Percentiles rank a stretch among this genome's conserved stretches.
phyloP scores from a whole-genome alignment of 768 basidiomycete species.

The Trametes elegans region DNA sequence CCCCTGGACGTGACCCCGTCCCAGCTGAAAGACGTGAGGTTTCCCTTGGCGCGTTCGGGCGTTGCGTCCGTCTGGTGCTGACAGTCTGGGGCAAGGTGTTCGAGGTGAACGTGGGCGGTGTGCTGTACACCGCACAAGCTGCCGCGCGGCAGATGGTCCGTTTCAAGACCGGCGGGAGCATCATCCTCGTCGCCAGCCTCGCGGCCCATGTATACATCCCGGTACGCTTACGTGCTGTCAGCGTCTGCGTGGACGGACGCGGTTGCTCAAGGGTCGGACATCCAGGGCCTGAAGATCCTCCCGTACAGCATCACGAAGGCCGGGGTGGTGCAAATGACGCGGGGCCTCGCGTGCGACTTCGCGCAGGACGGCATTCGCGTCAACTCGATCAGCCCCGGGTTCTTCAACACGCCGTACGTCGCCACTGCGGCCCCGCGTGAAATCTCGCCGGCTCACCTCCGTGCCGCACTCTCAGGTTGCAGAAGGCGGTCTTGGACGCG shows the following conservation, averaged over 20 bases:
- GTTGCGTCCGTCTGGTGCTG: too few relatives aligned
- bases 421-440: too few relatives aligned
- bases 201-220: not conserved
- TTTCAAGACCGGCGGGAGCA: conserved; percentile 35
- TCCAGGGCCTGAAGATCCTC: conserved; percentile 48
- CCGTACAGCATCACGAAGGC: conserved; percentile 76
- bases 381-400: conserved; percentile 72
- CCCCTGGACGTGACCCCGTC: conserved; percentile 60
- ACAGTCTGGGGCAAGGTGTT: too few relatives aligned
- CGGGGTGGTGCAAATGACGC: conserved; percentile 73
- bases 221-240: too few relatives aligned
- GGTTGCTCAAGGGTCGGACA: too few relatives aligned
- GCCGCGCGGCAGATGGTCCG: conserved; percentile 33
- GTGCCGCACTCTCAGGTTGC: too few relatives aligned
- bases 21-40: not conserved
- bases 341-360: conserved; percentile 79
- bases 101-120: not conserved
- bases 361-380: conserved; percentile 62
- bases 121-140: not conserved
- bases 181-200: conserved; percentile 41
- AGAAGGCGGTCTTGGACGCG: too few relatives aligned
- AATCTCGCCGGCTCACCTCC: too few relatives aligned
- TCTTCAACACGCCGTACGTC: conserved; percentile 62
- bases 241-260: too few relatives aligned
- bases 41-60: too few relatives aligned